Evolutionary conservation across 148 eudicot species (phyloP).

Genomic region (Vaccinium darrowii): DNA sequence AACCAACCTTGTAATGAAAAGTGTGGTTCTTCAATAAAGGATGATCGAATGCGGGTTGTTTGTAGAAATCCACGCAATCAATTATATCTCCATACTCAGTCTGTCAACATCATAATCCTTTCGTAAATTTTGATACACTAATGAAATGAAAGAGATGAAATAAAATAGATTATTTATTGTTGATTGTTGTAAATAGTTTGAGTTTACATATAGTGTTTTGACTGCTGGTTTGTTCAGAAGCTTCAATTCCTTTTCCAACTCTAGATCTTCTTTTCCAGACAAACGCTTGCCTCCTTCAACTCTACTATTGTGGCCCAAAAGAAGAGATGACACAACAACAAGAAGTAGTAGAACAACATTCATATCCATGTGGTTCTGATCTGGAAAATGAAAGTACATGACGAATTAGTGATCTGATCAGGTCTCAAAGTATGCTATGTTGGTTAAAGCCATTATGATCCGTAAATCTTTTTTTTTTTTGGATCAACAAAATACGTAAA

Average conservation of each 20-base stretch:
- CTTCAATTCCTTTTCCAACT: background rate
- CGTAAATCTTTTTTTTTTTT: too few relatives aligned
- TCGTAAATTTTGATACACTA: too few relatives aligned
- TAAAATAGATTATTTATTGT: too few relatives aligned
- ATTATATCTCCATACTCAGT: background rate
- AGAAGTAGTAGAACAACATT: background rate
- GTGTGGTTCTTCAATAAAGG: background rate
- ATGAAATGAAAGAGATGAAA: too few relatives aligned
- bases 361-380: background rate
- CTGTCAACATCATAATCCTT: background rate
- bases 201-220: background rate
- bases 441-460: too few relatives aligned
- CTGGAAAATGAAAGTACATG: background rate
- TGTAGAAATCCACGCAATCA: background rate
- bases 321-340: background rate
- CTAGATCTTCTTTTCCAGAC: background rate
- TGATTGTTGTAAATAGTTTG: too few relatives aligned
- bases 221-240: constrained; percentile 5
- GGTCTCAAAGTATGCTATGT: too few relatives aligned
- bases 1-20: background rate
- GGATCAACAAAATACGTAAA: too few relatives aligned
- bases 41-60: background rate
- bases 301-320: background rate
- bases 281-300: background rate
- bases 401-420: background rate